phyloP scores from a whole-genome alignment of 805 yeast genomes.

The Zygosaccharomyces siamensis region DNA sequence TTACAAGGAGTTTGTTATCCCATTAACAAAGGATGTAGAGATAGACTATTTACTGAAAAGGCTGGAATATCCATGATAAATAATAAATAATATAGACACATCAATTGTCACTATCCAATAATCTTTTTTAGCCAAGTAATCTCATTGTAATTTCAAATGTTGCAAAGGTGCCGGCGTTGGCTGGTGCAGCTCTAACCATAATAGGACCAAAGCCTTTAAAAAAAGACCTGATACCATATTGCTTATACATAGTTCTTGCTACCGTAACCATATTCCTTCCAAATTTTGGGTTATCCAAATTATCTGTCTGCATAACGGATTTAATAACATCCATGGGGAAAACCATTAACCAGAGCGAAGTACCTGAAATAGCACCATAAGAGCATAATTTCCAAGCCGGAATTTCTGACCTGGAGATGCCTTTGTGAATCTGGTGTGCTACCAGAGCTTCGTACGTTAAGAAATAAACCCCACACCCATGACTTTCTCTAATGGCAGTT shows the following conservation, averaged over 20 bases:
- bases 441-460: conserved; percentile 86
- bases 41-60: conserved; percentile 84
- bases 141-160: conserved; percentile 91
- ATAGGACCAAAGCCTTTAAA: conserved; percentile 92
- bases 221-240: conserved; percentile 71
- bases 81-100: neutral
- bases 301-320: conserved; percentile 79
- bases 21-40: conserved; percentile 92
- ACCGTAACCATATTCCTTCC: conserved; percentile 58
- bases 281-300: conserved; percentile 54
- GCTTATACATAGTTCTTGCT: conserved; percentile 45
- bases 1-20: conserved; percentile 85
- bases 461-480: conserved; percentile 87
- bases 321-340: conserved; percentile 92
- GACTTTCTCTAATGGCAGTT: conserved; percentile 75
- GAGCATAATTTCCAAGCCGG: conserved; percentile 83
- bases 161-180: conserved; percentile 93
- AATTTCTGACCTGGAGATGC: conserved; percentile 57
- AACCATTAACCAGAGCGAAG: conserved; percentile 74
- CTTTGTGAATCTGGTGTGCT: conserved; percentile 42
- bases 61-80: conserved; percentile 42
- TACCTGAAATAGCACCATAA: conserved; percentile 90
- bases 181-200: conserved; percentile 94
- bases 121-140: conserved; percentile 39
- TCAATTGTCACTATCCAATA: neutral